Conservation (phyloP, 225 moss, liverwort and hornwort genomes). For the Asterella californica region DNA sequence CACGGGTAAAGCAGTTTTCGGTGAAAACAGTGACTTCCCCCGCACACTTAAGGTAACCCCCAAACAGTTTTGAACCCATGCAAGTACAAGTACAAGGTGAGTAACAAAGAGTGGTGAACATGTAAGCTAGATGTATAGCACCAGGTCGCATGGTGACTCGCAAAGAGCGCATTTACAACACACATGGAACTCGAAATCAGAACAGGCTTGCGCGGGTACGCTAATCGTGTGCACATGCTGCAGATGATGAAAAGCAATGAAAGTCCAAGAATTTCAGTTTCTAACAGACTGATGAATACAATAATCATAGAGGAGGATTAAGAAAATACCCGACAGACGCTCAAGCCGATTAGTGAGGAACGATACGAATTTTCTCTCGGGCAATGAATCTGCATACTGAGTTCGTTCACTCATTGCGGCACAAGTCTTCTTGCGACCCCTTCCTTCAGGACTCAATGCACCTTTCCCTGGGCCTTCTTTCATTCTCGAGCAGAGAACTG, state of each 20-base stretch:
- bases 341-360: conserved; percentile 37
- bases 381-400: conserved; percentile 34
- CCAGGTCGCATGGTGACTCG: background rate
- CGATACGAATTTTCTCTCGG: conserved; percentile 29
- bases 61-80: too few species aligned
- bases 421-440: background rate
- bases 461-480: background rate
- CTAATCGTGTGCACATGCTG: background rate
- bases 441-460: conserved; percentile 1
- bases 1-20: too few species aligned
- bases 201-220: background rate
- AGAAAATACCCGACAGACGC: conserved; percentile 14
- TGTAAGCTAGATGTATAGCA: background rate
- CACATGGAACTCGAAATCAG: background rate
- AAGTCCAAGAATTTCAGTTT: background rate
- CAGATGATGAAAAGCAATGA: background rate
- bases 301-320: background rate
- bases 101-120: too few species aligned
- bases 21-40: too few species aligned
- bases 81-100: too few species aligned
- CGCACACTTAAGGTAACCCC: too few species aligned
- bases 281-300: background rate
- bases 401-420: conserved; percentile 12
- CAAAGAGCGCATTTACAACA: background rate
- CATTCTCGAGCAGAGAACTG: background rate